These are phyloP conservation scores for Geranium incanum DNA, from an alignment of 441 rosid genomes.

Conservation along the genomic window DNA sequence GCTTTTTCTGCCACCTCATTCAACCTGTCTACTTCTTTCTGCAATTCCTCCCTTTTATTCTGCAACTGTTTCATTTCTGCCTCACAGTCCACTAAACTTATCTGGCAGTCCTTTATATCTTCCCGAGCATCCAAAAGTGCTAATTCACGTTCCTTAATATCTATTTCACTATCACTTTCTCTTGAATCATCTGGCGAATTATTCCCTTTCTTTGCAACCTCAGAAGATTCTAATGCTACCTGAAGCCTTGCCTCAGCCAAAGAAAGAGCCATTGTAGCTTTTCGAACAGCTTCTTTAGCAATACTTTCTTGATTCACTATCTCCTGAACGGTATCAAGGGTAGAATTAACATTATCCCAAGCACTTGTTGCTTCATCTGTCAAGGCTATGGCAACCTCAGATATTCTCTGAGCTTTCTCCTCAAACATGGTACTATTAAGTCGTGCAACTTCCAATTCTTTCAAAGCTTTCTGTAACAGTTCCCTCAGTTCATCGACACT, in stretches of 20 bases:
- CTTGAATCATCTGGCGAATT: constrained; percentile 28
- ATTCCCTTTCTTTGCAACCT: constrained; percentile 30
- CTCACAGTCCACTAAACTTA: constrained; percentile 42
- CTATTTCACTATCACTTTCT: constrained; percentile 30
- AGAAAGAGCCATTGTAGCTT: constrained; percentile 73
- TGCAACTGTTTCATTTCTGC: constrained; percentile 50
- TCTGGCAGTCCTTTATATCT: constrained; percentile 53
- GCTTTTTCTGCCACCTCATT: constrained; percentile 66
- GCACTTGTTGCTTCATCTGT: constrained; percentile 70
- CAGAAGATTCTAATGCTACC: constrained; percentile 55
- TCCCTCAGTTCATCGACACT: constrained; percentile 58
- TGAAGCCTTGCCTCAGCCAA: constrained; percentile 71
- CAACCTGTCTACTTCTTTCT: constrained; percentile 62
- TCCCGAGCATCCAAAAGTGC: constrained; percentile 47
- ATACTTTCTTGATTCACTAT: constrained; percentile 51
- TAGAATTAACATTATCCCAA: constrained; percentile 51
- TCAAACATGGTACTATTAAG: constrained; percentile 74
- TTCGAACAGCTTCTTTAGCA: constrained; percentile 69
- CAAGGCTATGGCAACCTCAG: constrained; percentile 79
- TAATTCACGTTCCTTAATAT: constrained; percentile 28
- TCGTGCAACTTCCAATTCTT: constrained; percentile 67
- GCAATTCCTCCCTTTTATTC: constrained; percentile 56
- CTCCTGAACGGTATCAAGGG: constrained; percentile 49
- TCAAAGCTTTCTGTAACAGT: constrained; percentile 45
- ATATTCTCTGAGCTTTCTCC: constrained; percentile 81